A percentile compares a stretch with the other conserved stretches of the same genome.
Evolutionary conservation across 495 filamentous ascomycete genomes (phyloP).

Genomic region (Penicillium nucicola): DNA sequence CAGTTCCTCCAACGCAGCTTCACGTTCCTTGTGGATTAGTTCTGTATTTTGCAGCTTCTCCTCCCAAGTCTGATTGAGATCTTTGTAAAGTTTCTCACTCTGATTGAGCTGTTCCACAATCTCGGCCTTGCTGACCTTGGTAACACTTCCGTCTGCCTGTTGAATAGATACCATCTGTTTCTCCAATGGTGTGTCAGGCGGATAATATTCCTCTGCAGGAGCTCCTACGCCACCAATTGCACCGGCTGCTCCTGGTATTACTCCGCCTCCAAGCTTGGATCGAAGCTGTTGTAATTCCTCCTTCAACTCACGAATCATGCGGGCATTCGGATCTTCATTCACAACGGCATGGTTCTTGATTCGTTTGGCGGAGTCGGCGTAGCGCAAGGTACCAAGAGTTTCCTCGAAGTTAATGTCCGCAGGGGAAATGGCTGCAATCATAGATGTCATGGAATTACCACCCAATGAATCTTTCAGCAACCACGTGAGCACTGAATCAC

Average conservation of each 20-base stretch:
- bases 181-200: conserved; percentile 86
- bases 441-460: conserved; percentile 98
- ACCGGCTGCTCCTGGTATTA: conserved; percentile 35
- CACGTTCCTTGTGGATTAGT: conserved; percentile 94
- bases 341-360: conserved; percentile 99
- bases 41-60: conserved; percentile 94
- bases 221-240: conserved; percentile 31
- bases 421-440: conserved; percentile 98
- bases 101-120: conserved; percentile 95
- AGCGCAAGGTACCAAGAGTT: conserved; percentile 90
- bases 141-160: conserved; percentile 77
- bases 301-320: conserved; percentile 98
- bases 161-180: conserved; percentile 96
- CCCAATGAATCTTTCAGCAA: conserved; percentile 95
- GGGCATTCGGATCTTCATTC: conserved; percentile 97
- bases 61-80: conserved; percentile 99
- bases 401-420: conserved; percentile 99
- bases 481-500: conserved; percentile 97
- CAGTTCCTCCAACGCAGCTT: conserved; percentile 91
- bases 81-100: conserved; percentile 91
- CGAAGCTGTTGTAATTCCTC: conserved; percentile 87
- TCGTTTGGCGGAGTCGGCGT: conserved; percentile 95
- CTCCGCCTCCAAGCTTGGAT: conserved; percentile 77
- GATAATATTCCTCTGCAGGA: conserved; percentile 74
- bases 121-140: conserved; percentile 97